Base-by-base conservation (phyloP, 345 rosid species). In the Psidium guajava region DNA sequence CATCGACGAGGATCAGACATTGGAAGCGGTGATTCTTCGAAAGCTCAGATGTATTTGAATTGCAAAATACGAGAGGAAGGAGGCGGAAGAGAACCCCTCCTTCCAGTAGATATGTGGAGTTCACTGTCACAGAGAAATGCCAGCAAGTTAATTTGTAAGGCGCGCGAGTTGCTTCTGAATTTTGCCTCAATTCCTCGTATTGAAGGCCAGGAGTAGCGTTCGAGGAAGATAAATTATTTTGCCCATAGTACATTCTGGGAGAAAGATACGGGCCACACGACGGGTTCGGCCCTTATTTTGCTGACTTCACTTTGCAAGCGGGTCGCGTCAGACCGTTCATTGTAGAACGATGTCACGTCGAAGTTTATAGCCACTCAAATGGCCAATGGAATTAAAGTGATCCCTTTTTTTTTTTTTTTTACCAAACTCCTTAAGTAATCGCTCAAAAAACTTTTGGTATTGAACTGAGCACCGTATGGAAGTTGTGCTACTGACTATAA, bases 311-410 rank as follows among this genome's bases (percentile, higher is more conserved):
- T 57, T 57, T 57, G 64, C 15, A 25, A 57, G 32, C 0, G 6
- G 5, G 64, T 0, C 32, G 10, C 27, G 0, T 5, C 8, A 3
- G 0, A 58, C 32, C 32, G 0, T 11, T 51, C 25, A 12, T 58
- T 58, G 5, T 58, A 11, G 11, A 0, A 58, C 8, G 5, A 25
- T 0, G 64, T n/a, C 7, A 25, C 6, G 1, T 57, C 11, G 61
- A 57, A 24, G 24, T 10, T n/a, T n/a, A n/a, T n/a, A n/a, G n/a
- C n/a, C n/a, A n/a, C n/a, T n/a, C n/a, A n/a, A n/a, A n/a, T n/a
- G n/a, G n/a, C n/a, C n/a, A n/a, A n/a, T n/a, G n/a, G n/a, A n/a
- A n/a, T n/a, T n/a, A n/a, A n/a, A n/a, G n/a, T n/a, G n/a, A n/a
- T n/a, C n/a, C n/a, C n/a, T n/a, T n/a, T n/a, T n/a, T n/a, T n/a